Base-by-base conservation (phyloP, 169 alveolate genomes). In the Plasmodium yoelii region DNA sequence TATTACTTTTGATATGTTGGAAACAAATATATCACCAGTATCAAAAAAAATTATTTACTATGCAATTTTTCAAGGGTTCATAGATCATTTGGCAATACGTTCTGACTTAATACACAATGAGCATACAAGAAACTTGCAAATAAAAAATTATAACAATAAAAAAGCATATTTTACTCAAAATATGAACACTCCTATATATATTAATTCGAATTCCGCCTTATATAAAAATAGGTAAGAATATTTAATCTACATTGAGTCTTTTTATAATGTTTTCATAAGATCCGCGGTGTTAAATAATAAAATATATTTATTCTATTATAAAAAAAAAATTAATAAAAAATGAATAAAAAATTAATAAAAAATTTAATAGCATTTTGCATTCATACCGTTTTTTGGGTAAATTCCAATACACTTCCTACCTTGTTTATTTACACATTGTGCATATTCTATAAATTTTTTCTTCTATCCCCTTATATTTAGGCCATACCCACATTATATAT, bases 81-180 rank as follows among this genome's bases (percentile, higher is more conserved):
- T 82, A 47, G 90, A 82, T 13, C 90, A 82, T 46, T 39, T 82
- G 42, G 90, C 90, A n/a, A 82, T 82, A 18, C 90, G 90, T 70
- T 82, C 68, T 26, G 90, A 82, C 49, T 34, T 82, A 42, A 44
- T 82, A 67, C 80, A 67, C 68, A 82, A 82, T 60, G 53, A 82
- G n/a, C 56, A 82, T 67, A 51, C 90, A 15, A 82, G 90, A 82
- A 82, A 82, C 61, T 55, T 44, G 59, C 34, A 82, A 44, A 19
- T 65, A 39, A 4, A 34, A 34, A 82, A 12, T 24, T 82, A 15
- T 67, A 82, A 82, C 44, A 82, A 55, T 4, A 82, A 82, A 47
- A 82, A 67, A 15, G 90, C 90, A 1, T 82, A 82, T 47, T 67
- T 82, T 49, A 65, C 90, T 9, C 90, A 82, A 55, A 82, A 82